Percentiles rank a stretch among this genome's conserved stretches.
These are phyloP conservation scores for Xylaria curta DNA, from an alignment of 495 filamentous ascomycete species.

Conservation along the genomic window DNA sequence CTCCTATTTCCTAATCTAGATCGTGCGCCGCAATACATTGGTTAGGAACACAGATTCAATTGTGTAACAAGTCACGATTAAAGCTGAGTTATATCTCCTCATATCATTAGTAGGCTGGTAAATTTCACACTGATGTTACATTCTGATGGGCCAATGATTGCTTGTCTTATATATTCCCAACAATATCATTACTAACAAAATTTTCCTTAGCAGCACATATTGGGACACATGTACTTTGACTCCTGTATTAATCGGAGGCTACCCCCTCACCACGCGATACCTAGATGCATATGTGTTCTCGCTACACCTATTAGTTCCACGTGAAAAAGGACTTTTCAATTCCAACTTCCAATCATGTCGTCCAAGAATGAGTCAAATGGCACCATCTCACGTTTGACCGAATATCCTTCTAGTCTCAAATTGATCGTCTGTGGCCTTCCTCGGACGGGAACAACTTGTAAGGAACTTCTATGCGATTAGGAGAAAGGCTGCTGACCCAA, in stretches of 20 bases:
- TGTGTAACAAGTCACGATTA: not conserved
- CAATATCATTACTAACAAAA: no score
- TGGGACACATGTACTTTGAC: not conserved
- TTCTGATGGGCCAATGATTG: not conserved
- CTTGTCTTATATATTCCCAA: not conserved
- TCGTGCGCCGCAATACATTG: not conserved
- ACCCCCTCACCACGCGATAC: not conserved
- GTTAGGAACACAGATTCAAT: not conserved
- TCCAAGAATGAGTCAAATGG: not conserved
- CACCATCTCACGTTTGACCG: not conserved
- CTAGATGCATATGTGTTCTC: not conserved
- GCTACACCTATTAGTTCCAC: not conserved
- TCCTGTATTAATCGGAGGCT: not conserved
- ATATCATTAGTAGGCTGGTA: not conserved
- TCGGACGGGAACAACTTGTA: constrained; percentile 68
- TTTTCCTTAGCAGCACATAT: no score
- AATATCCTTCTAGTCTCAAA: constrained; percentile 51
- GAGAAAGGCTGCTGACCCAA: not conserved
- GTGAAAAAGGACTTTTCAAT: not conserved
- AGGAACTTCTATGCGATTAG: constrained; percentile 29
- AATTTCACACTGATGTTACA: not conserved
- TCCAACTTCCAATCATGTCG: not conserved
- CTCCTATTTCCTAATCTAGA: no score
- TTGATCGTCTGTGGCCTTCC: constrained; percentile 66
- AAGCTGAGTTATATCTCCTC: not conserved